These are phyloP conservation scores for Penicillium maclennaniae DNA, from an alignment of 495 filamentous ascomycete species.

Conservation along the genomic window DNA sequence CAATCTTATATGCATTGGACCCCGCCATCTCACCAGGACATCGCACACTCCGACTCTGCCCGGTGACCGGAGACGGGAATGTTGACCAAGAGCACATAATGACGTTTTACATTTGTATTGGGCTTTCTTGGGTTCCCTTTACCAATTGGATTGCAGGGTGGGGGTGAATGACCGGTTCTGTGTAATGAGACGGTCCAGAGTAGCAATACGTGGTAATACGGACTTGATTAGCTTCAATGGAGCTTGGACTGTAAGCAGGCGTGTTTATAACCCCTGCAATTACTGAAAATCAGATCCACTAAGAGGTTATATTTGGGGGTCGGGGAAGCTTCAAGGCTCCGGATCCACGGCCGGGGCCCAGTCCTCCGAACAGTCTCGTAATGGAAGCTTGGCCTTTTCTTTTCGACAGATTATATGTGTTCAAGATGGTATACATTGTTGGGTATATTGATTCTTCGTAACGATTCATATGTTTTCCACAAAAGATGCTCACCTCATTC, in stretches of 20 bases:
- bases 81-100: conserved; percentile 16
- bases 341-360: not conserved
- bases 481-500: too few relatives aligned
- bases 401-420: not conserved
- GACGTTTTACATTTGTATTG: conserved; percentile 11
- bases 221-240: not conserved
- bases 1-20: conserved; percentile 19
- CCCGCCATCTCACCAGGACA: conserved; percentile 13
- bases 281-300: not conserved
- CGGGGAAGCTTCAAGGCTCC: too few relatives aligned
- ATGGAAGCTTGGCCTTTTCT: too few relatives aligned
- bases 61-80: conserved; percentile 21
- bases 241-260: not conserved
- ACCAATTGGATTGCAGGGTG: not conserved
- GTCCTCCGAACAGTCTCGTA: not conserved
- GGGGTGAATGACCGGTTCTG: not conserved
- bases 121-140: not conserved
- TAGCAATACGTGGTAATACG: not conserved
- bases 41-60: conserved; percentile 22
- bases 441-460: not conserved
- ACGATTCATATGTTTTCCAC: not conserved
- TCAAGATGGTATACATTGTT: not conserved
- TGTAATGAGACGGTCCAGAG: not conserved
- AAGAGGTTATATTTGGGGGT: not conserved
- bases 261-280: not conserved